phyloP scores from a whole-genome alignment of 2,329 filamentous ascomycete species.

The Rutstroemia sp. region DNA sequence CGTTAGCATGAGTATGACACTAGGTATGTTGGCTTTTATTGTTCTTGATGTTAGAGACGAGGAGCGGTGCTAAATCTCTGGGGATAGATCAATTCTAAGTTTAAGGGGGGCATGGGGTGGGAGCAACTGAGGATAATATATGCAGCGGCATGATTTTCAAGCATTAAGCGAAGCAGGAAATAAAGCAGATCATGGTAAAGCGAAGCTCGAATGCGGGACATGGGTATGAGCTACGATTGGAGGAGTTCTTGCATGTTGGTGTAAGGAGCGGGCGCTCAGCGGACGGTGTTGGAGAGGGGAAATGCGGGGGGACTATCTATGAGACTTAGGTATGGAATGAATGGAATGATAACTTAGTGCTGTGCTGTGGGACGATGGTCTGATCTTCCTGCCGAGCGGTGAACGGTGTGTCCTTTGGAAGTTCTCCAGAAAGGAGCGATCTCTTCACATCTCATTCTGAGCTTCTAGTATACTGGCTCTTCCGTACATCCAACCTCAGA shows the following conservation, averaged over 20 bases:
- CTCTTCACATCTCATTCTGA: no score
- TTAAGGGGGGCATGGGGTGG: neutral
- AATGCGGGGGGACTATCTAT: neutral
- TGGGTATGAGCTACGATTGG: neutral
- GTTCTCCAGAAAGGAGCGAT: no score
- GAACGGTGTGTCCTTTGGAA: no score
- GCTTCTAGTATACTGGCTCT: no score
- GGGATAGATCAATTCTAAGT: slow-evolving; percentile 25
- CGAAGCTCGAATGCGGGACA: neutral
- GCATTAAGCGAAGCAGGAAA: neutral
- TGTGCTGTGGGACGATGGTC: no score
- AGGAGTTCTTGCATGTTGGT: neutral
- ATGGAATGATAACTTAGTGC: no score
- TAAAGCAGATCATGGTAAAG: neutral
- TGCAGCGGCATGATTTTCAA: neutral
- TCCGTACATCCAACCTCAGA: no score
- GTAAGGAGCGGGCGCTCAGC: neutral
- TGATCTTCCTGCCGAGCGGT: no score
- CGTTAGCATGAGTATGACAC: slow-evolving; percentile 67
- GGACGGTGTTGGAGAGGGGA: neutral
- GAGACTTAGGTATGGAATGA: no score
- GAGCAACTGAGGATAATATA: neutral
- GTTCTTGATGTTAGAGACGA: neutral
- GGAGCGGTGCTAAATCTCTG: slow-evolving; percentile 1
- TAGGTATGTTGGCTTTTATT: slow-evolving; percentile 42